Evolutionary conservation across 1,284 basidiomycete species (phyloP), one percentile per base, ranked within the genome.

Genomic region (Boletus austroedulis): DNA sequence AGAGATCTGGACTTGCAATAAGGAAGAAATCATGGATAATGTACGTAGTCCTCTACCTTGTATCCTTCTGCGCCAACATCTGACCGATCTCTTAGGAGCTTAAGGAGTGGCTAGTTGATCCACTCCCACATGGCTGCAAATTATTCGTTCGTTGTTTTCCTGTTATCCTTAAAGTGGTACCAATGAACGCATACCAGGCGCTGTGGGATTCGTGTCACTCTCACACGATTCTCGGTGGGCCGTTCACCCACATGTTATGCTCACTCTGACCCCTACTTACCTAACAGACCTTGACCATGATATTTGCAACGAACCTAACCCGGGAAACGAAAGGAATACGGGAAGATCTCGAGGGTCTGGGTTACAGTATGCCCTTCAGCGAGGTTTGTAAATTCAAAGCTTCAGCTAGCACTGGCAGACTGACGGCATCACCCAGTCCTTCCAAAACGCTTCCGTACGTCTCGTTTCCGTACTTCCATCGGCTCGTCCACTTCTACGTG

Each of bases 41-140:
- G 79, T 78, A 29, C 55, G 48, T 46, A 19, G 28, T 50, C 17
- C 49, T 29, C 62, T 59, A 17, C 3, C 12, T 14, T 19, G 4
- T 8, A 23, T 26, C 34, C 31, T 34, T 29, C 31, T 21, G 6
- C 49, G 17, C 6, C 24, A 36, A 41, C n/a, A 11, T 10, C 40
- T 60, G 21, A 57, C 31, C 14, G 26, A 32, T 17, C 19, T 36
- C 7, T 3, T 54, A 80, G 77, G 71, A 75, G 14, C 73, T 82
- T 3, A 72, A 71, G 23, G 64, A 67, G 44, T 64, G 68, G 56
- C 72, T 82, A 14, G 75, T 80, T 17, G 64, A 77, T 31, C 65
- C 69, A 14, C 71, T 82, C 24, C 78, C 79, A 34, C 60, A 61
- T 12, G 79, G 76, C 12, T 72, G 73, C 51, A 72, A 73, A 38